These are phyloP conservation scores for Cynara cardunculus DNA, from an alignment of 129 eudicot genomes.

Conservation along the genomic window DNA sequence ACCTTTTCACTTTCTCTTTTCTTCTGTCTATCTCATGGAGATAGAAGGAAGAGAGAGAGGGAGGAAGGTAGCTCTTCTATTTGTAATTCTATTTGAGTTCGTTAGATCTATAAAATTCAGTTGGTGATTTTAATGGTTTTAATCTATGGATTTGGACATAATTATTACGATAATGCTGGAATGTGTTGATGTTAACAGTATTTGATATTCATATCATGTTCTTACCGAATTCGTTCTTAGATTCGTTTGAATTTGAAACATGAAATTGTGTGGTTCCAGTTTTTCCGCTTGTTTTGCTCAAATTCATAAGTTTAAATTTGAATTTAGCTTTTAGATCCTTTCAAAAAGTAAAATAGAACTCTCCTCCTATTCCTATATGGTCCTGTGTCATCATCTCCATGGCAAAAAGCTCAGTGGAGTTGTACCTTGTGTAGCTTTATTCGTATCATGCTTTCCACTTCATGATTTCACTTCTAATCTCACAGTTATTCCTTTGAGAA, in stretches of 20 bases:
- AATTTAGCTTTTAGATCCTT: background rate
- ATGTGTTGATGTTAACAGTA: background rate
- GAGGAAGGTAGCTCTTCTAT: conserved; percentile 5
- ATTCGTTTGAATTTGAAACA: background rate
- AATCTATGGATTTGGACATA: background rate
- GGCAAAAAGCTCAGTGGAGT: background rate
- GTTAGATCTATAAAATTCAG: conserved; percentile 20
- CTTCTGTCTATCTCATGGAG: background rate
- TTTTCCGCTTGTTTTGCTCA: background rate
- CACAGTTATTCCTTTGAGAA: conserved; percentile 13
- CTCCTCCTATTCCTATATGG: background rate
- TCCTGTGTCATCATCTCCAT: background rate
- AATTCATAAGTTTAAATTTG: background rate
- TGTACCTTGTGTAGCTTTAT: conserved; percentile 10
- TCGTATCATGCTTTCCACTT: conserved; percentile 9
- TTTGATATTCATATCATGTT: background rate
- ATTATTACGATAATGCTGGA: background rate
- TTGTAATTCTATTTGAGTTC: conserved; percentile 2
- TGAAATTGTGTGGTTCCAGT: background rate
- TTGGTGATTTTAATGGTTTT: conserved; percentile 9
- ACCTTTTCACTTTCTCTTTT: background rate
- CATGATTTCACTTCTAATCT: conserved; percentile 11
- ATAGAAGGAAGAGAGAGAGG: background rate
- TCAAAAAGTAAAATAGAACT: background rate
- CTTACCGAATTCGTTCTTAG: background rate